phyloP scores from a whole-genome alignment of 345 rosid genomes.

The Eucalyptus regnans region DNA sequence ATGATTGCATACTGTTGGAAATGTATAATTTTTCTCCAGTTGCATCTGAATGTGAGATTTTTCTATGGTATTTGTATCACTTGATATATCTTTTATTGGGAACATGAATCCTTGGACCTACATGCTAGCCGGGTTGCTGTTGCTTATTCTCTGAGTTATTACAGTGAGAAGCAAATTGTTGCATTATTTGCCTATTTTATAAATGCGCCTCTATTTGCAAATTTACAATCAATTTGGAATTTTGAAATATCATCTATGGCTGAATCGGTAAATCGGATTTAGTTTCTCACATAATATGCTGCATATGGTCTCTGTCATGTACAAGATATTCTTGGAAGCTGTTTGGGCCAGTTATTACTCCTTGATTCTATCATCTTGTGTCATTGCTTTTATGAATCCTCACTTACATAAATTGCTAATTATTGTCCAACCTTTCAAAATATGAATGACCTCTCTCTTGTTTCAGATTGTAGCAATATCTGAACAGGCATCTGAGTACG shows the following conservation, averaged over 20 bases:
- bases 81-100: background rate
- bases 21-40: background rate
- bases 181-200: background rate
- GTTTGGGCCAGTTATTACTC: background rate
- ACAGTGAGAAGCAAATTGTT: background rate
- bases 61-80: background rate
- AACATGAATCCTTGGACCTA: background rate
- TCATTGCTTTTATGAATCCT: background rate
- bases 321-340: background rate
- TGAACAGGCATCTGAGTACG: constrained; percentile 51
- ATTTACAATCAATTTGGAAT: background rate
- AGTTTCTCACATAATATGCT: background rate
- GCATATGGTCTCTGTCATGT: background rate
- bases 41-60: background rate
- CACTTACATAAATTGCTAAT: background rate
- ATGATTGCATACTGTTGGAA: background rate
- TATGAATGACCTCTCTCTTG: background rate
- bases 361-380: background rate
- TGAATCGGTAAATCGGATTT: background rate
- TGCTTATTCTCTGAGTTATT: background rate
- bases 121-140: background rate
- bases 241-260: background rate
- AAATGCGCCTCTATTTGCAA: background rate
- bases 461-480: constrained; percentile 87
- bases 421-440: background rate